Conservation (phyloP, 2,329 filamentous ascomycete species). For the Domatiomyces catenatus region DNA sequence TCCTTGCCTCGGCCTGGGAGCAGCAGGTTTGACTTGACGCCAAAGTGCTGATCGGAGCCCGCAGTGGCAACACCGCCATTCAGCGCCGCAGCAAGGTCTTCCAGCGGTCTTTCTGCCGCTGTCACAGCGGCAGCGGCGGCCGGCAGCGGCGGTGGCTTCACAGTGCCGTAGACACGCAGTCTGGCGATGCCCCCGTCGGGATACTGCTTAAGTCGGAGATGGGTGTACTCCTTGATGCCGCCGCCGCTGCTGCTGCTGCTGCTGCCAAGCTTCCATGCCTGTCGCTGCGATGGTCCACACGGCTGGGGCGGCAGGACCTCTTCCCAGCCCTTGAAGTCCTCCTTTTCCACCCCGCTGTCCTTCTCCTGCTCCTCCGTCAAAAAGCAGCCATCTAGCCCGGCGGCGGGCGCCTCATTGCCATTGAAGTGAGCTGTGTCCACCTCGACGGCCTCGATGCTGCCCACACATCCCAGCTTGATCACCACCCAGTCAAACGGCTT, state of each 20-base stretch:
- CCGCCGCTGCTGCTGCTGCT: conserved; percentile 1
- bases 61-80: conserved; percentile 26
- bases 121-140: conserved; percentile 3
- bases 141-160: conserved; percentile 22
- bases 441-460: conserved; percentile 27
- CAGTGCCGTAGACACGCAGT: conserved; percentile 28
- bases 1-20: conserved; percentile 29
- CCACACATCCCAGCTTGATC: conserved; percentile 31
- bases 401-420: conserved; percentile 32
- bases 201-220: conserved; percentile 31
- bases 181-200: conserved; percentile 32
- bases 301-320: conserved; percentile 25
- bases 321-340: conserved; percentile 23
- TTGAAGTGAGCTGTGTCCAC: conserved; percentile 31
- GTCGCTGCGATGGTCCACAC: conserved; percentile 28
- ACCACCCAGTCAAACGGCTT: conserved; percentile 45
- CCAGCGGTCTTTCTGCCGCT: conserved; percentile 13
- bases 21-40: conserved; percentile 26
- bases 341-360: conserved; percentile 20
- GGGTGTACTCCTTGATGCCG: conserved; percentile 25
- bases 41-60: conserved; percentile 30
- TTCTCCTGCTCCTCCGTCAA: conserved; percentile 17
- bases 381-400: conserved; percentile 24
- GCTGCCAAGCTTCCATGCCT: conserved; percentile 25
- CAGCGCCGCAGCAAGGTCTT: conserved; percentile 28